These are phyloP conservation scores for Phoma sp. DNA, from an alignment of 2,329 filamentous ascomycete genomes.

Conservation along the genomic window DNA sequence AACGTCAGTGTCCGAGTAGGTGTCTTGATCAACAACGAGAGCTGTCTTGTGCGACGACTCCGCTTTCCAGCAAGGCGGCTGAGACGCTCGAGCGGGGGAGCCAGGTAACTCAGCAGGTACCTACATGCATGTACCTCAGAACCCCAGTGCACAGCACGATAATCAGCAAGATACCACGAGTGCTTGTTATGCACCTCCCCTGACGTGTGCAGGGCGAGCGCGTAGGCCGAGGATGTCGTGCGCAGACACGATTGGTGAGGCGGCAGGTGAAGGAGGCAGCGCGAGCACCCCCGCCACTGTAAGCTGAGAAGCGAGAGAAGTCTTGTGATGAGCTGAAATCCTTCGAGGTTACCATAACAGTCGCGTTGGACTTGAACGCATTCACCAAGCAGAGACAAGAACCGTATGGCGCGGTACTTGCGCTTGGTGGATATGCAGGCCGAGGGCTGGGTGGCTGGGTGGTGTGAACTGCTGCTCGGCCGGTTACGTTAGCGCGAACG, in stretches of 20 bases:
- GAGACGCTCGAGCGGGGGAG: slow-evolving; percentile 8
- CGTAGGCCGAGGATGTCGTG: slow-evolving; percentile 10
- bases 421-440: slow-evolving; percentile 5
- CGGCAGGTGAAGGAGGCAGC: slow-evolving; percentile 12
- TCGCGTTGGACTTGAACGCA: not conserved
- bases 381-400: not conserved
- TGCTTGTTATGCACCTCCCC: slow-evolving; percentile 9
- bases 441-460: slow-evolving; percentile 5
- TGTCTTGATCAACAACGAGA: slow-evolving; percentile 4
- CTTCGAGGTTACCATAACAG: not conserved
- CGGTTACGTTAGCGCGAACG: not conserved
- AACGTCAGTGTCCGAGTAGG: not conserved
- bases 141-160: slow-evolving; percentile 10
- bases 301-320: slow-evolving; percentile 12
- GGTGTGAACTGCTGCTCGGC: slow-evolving; percentile 21
- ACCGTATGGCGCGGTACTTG: slow-evolving; percentile 3
- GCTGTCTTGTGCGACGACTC: slow-evolving; percentile 12
- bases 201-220: slow-evolving; percentile 7
- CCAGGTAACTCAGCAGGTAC: slow-evolving; percentile 11
- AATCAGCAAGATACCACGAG: not conserved
- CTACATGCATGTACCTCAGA: slow-evolving; percentile 6
- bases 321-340: slow-evolving; percentile 15
- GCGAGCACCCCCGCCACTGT: slow-evolving; percentile 10
- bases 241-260: slow-evolving; percentile 10
- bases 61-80: slow-evolving; percentile 8